These are phyloP conservation scores for Penicillium crustosum DNA, from an alignment of 2,329 filamentous ascomycete genomes.

Conservation along the genomic window DNA sequence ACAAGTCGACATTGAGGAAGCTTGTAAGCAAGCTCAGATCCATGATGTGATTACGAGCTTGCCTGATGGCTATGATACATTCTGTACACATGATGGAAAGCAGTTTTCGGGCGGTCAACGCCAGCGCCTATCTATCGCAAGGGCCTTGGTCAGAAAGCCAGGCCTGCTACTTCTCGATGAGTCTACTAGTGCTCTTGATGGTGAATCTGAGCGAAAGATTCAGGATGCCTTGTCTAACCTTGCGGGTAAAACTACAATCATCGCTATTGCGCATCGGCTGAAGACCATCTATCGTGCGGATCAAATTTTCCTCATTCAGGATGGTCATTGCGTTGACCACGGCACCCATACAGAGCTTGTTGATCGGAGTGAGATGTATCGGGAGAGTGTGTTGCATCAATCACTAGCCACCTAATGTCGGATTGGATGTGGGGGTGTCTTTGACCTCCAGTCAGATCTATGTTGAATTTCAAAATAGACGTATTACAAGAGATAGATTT, in stretches of 20 bases:
- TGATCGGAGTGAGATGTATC: constrained; percentile 51
- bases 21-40: constrained; percentile 67
- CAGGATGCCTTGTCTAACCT: constrained; percentile 39
- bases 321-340: constrained; percentile 49
- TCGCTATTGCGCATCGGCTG: constrained; percentile 44
- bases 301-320: constrained; percentile 69
- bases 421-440: too few species aligned
- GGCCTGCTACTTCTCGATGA: constrained; percentile 59
- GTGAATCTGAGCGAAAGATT: constrained; percentile 51
- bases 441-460: too few species aligned
- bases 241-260: constrained; percentile 34
- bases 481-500: too few species aligned
- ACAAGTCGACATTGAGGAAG: constrained; percentile 62
- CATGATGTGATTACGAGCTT: constrained; percentile 65
- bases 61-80: constrained; percentile 64
- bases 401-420: constrained; percentile 22
- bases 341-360: constrained; percentile 53
- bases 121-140: constrained; percentile 58
- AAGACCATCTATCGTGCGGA: constrained; percentile 59
- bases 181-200: constrained; percentile 59
- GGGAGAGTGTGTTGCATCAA: constrained; percentile 52
- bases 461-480: too few species aligned
- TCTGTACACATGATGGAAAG: constrained; percentile 56
- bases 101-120: constrained; percentile 59
- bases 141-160: constrained; percentile 56